A percentile compares a stretch with the other conserved stretches of the same genome.
Evolutionary conservation across 441 rosid genomes (phyloP).

Genomic region (Theobroma grandiflorum): DNA sequence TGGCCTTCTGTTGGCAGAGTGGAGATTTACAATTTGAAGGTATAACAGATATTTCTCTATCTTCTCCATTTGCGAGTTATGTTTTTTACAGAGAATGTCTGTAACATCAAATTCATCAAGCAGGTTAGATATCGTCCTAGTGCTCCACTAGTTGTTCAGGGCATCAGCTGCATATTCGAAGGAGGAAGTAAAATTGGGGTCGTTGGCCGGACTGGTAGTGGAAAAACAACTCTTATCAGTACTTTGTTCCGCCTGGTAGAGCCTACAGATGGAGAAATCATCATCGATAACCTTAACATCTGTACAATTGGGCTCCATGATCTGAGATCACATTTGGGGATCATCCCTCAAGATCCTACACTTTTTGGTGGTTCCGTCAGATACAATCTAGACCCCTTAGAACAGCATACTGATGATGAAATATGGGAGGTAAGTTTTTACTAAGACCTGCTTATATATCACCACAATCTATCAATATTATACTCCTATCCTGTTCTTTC

Average conservation of each 20-base stretch:
- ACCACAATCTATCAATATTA: neutral
- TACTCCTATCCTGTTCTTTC: neutral
- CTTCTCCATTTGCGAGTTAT: neutral
- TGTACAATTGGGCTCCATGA: constrained; percentile 44
- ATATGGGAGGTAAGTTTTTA: constrained; percentile 42
- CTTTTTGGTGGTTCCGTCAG: constrained; percentile 44
- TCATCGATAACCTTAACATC: constrained; percentile 42
- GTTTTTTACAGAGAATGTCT: neutral
- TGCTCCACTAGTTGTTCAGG: constrained; percentile 42
- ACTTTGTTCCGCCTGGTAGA: constrained; percentile 49
- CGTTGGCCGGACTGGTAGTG: constrained; percentile 49
- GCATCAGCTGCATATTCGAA: constrained; percentile 43
- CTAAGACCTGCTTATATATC: neutral
- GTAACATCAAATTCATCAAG: neutral
- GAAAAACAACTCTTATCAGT: constrained; percentile 43
- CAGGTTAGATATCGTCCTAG: constrained; percentile 42
- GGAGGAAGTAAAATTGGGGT: constrained; percentile 47
- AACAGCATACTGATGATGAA: constrained; percentile 23
- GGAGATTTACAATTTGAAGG: constrained; percentile 40
- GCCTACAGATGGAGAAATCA: constrained; percentile 42
- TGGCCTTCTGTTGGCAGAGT: constrained; percentile 47
- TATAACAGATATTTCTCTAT: neutral
- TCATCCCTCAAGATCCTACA: constrained; percentile 52
- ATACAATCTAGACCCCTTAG: constrained; percentile 44
- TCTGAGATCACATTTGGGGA: constrained; percentile 37